Conservation (phyloP, 2,329 filamentous ascomycete genomes). For the Amesomyces nigricolor region DNA sequence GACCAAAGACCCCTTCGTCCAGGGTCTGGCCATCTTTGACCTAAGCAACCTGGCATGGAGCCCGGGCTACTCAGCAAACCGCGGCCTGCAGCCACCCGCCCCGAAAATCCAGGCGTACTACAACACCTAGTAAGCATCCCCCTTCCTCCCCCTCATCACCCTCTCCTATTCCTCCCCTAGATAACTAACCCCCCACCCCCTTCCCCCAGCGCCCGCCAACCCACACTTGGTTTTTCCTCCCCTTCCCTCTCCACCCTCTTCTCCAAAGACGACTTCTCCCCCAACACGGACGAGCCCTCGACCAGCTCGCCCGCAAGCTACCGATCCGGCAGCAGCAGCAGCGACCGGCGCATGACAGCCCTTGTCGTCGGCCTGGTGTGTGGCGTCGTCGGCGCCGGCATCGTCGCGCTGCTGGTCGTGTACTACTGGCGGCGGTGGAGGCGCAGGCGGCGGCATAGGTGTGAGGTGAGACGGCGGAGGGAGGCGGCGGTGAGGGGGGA, state of each 20-base stretch:
- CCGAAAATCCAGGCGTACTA: conserved; percentile 19
- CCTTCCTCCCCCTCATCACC: too few species aligned
- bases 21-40: conserved; percentile 25
- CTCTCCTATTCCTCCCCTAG: neutral
- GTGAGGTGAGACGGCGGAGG: neutral
- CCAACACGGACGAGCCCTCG: neutral
- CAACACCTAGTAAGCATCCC: conserved; percentile 17
- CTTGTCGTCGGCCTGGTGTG: neutral
- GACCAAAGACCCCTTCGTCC: conserved; percentile 19
- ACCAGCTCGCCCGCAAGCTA: neutral
- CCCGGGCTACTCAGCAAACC: conserved; percentile 13
- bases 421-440: too few species aligned
- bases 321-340: neutral
- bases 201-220: neutral
- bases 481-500: neutral
- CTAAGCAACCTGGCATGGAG: conserved; percentile 17
- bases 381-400: neutral
- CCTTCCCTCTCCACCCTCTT: neutral
- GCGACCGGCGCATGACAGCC: neutral
- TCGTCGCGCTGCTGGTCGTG: too few species aligned
- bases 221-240: neutral
- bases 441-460: too few species aligned
- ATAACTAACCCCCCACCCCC: neutral
- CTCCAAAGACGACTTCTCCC: neutral
- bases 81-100: conserved; percentile 14